Percentiles rank a stretch among this genome's conserved stretches.
phyloP scores from a whole-genome alignment of 2,329 filamentous ascomycete species.

The Cyclaneusma minus region DNA sequence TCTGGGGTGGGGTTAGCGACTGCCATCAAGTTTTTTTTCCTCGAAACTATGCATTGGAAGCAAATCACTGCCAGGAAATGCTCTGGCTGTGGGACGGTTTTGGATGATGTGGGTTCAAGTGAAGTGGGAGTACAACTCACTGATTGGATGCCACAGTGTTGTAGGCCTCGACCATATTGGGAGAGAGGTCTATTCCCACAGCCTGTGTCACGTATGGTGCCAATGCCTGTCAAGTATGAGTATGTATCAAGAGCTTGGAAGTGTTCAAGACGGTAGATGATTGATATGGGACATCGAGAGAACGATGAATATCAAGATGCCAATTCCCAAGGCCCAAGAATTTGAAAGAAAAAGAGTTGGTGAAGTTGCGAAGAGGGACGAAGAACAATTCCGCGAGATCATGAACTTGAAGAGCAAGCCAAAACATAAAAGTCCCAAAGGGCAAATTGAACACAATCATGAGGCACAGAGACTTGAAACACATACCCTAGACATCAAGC shows the following conservation, averaged over 20 bases:
- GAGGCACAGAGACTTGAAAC: too few species aligned
- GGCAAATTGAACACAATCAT: constrained; percentile 1
- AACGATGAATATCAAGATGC: constrained; percentile 1
- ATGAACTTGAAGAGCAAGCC: too few species aligned
- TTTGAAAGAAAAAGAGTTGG: too few species aligned
- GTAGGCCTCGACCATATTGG: constrained; percentile 54
- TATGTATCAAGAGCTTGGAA: not conserved
- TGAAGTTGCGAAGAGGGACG: too few species aligned
- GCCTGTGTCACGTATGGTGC: constrained; percentile 46
- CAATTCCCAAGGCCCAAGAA: too few species aligned
- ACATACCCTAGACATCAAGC: constrained; percentile 45
- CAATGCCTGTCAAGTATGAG: constrained; percentile 30
- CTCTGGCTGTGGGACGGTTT: constrained; percentile 1
- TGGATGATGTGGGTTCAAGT: not conserved
- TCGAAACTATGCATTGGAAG: too few species aligned
- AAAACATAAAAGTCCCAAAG: too few species aligned
- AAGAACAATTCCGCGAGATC: too few species aligned
- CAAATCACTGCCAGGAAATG: constrained; percentile 1
- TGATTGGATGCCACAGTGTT: constrained; percentile 43
- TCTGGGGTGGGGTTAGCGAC: constrained; percentile 20
- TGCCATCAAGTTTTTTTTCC: too few species aligned
- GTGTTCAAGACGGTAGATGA: constrained; percentile 1
- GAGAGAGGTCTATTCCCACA: constrained; percentile 54
- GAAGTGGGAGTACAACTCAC: constrained; percentile 22
- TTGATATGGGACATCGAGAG: constrained; percentile 1